A percentile compares a stretch with the other conserved stretches of the same genome.
Evolutionary conservation across 805 yeast species (phyloP).

Genomic region (Yamadazyma endophytica): DNA sequence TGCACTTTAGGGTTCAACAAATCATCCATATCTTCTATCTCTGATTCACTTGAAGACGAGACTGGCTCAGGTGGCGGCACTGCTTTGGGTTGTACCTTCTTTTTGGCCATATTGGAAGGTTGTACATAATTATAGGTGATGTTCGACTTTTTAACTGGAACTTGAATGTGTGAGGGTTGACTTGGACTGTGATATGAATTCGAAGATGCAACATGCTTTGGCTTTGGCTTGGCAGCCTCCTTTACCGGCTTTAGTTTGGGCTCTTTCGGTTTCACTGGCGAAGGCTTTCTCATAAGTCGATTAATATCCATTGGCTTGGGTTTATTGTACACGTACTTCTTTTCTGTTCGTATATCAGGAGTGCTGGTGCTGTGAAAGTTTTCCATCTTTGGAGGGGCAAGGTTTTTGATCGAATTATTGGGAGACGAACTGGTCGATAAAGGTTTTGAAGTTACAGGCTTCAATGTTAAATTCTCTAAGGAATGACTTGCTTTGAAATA

Average conservation of each 20-base stretch:
- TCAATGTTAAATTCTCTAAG: conserved; percentile 20
- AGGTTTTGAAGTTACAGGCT: conserved; percentile 5
- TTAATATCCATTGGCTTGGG: conserved; percentile 37
- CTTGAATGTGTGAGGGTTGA: too few relatives aligned
- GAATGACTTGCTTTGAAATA: conserved; percentile 23
- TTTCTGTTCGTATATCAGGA: conserved; percentile 8
- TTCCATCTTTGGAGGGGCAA: conserved; percentile 7
- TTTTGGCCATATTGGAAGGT: conserved; percentile 8
- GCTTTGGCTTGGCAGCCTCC: conserved; percentile 1
- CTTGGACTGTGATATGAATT: too few relatives aligned
- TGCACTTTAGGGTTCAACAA: conserved; percentile 24
- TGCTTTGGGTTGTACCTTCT: conserved; percentile 12
- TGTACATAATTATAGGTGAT: conserved; percentile 29
- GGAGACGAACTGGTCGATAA: conserved; percentile 5
- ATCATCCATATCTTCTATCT: conserved; percentile 21
- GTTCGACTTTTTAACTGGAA: conserved; percentile 21
- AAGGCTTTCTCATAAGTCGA: conserved; percentile 22
- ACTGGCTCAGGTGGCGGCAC: conserved; percentile 8
- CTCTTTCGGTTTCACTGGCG: not conserved
- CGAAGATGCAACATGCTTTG: too few relatives aligned
- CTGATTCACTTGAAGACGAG: conserved; percentile 17
- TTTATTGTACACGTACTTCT: conserved; percentile 28
- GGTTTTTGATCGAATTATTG: conserved; percentile 7
- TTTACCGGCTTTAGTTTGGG: not conserved
- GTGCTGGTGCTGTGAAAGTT: conserved; percentile 7